Percentiles rank a stretch among this genome's conserved stretches.
phyloP scores from a whole-genome alignment of 305 asterid genomes.

The Ilex paraguariensis region DNA sequence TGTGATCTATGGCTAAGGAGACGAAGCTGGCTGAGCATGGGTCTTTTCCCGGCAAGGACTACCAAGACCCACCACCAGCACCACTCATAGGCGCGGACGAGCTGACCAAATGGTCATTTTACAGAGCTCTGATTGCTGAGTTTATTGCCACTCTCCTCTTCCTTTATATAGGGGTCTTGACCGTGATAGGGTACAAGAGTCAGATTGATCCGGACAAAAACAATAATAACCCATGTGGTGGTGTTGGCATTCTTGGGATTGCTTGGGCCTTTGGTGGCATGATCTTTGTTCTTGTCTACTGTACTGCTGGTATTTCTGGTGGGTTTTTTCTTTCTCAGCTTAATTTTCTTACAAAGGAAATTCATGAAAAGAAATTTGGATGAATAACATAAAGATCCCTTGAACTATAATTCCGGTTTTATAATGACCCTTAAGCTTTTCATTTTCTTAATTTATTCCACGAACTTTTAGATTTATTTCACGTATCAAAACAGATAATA shows the following conservation, averaged over 20 bases:
- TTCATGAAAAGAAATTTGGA: no score
- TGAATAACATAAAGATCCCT: no score
- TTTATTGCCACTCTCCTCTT: constrained; percentile 24
- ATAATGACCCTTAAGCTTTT: no score
- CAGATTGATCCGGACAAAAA: constrained; percentile 6
- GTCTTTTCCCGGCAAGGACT: background rate
- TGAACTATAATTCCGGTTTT: no score
- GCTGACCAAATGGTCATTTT: constrained; percentile 11
- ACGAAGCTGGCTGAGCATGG: no score
- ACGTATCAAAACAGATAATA: no score
- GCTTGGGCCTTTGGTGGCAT: constrained; percentile 31
- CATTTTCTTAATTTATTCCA: no score
- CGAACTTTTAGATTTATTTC: no score
- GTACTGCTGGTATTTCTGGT: constrained; percentile 30
- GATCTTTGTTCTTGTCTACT: constrained; percentile 25
- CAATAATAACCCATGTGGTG: constrained; percentile 14
- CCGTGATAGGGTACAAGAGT: constrained; percentile 19
- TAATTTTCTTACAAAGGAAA: no score
- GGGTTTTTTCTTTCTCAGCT: no score
- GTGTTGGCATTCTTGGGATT: constrained; percentile 22
- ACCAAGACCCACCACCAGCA: constrained; percentile 7
- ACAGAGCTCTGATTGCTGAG: constrained; percentile 21
- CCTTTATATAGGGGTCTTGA: constrained; percentile 20
- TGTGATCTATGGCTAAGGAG: no score
- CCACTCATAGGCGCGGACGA: constrained; percentile 4